Evolutionary conservation across 2,329 filamentous ascomycete genomes (phyloP).

Genomic region (Scedosporium boydii): DNA sequence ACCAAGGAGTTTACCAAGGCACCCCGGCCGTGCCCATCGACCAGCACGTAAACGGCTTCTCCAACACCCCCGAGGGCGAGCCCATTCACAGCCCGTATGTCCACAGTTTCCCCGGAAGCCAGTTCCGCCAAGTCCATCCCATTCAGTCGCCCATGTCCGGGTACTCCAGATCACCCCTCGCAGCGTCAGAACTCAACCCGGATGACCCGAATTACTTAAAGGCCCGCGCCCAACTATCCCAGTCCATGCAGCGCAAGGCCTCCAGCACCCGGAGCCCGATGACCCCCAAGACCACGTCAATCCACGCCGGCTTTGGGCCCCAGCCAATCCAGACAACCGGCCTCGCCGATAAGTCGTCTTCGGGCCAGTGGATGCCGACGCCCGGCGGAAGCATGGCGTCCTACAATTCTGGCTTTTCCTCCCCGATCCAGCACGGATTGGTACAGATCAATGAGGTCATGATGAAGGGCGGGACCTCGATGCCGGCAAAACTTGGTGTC

Average conservation of each 20-base stretch:
- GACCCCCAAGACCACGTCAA: constrained; percentile 75
- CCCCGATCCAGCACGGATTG: constrained; percentile 60
- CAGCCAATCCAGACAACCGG: constrained; percentile 68
- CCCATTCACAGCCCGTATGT: constrained; percentile 88
- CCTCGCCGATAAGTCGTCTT: constrained; percentile 70
- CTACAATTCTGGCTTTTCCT: constrained; percentile 80
- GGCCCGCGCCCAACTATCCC: constrained; percentile 47
- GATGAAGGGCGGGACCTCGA: constrained; percentile 76
- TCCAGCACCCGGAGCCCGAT: constrained; percentile 71
- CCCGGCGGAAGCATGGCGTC: constrained; percentile 72
- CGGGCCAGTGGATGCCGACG: constrained; percentile 85
- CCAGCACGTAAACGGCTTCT: constrained; percentile 69
- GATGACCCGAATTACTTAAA: constrained; percentile 50
- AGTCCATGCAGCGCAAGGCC: constrained; percentile 60
- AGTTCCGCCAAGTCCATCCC: constrained; percentile 58
- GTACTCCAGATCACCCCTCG: constrained; percentile 28
- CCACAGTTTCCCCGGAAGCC: constrained; percentile 65
- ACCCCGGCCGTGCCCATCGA: constrained; percentile 51
- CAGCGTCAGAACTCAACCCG: constrained; percentile 30
- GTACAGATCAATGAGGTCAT: constrained; percentile 83
- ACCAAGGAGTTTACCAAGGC: constrained; percentile 47
- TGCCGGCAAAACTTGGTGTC: constrained; percentile 75
- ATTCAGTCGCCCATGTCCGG: constrained; percentile 28
- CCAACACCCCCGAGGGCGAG: constrained; percentile 82
- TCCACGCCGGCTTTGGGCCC: constrained; percentile 62